These are phyloP conservation scores for Sindora glabra DNA, from an alignment of 306 rosid species.

Conservation along the genomic window DNA sequence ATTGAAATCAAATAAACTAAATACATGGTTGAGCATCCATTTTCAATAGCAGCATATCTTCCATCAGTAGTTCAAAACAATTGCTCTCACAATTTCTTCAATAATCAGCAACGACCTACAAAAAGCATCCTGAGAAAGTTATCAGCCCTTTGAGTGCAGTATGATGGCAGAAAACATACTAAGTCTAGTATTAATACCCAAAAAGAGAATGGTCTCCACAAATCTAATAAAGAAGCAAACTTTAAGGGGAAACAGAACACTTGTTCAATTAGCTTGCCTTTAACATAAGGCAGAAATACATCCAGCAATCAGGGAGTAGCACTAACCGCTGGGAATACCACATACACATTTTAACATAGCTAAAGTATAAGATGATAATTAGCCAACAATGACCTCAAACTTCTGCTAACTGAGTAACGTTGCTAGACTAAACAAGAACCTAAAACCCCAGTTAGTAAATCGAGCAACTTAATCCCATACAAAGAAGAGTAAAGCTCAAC, in stretches of 20 bases:
- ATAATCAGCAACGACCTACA: conserved; percentile 16
- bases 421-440: no score
- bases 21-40: conserved; percentile 27
- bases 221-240: background rate
- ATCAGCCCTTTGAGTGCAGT: conserved; percentile 15
- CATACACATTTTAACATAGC: background rate
- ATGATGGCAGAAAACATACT: background rate
- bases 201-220: background rate
- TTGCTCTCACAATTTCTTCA: background rate
- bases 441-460: no score
- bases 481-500: conserved; percentile 14
- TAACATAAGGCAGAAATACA: no score
- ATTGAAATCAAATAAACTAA: conserved; percentile 29
- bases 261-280: no score
- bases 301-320: conserved; percentile 12
- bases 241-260: background rate
- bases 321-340: background rate
- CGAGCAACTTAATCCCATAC: no score
- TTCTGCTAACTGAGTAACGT: no score
- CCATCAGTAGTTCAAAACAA: conserved; percentile 7
- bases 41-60: conserved; percentile 4
- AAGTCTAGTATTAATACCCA: background rate
- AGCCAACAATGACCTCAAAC: background rate
- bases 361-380: conserved; percentile 5
- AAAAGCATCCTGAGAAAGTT: conserved; percentile 11